Base-by-base conservation (phyloP, 768 basidiomycete genomes). In the Cystobasidium tubakii region DNA sequence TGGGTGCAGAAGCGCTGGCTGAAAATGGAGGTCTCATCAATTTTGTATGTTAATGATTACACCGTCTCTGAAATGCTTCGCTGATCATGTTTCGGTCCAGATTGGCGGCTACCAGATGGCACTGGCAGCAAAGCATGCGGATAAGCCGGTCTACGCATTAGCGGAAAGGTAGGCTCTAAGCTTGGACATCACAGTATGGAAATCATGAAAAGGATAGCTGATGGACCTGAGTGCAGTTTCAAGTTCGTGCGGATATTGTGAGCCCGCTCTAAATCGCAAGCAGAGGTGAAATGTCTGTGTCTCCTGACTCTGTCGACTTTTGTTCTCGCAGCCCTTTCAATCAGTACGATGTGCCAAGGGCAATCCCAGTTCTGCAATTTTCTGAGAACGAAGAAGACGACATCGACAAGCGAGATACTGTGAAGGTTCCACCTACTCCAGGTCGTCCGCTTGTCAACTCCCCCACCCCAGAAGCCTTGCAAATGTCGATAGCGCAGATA, bases 41-140 rank as follows among this genome's bases (percentile, higher is more conserved):
- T 21, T 60, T 60, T 34, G 66, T 67, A 31, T 54, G 66, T n/a
- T 19, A 3, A 21, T 23, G 27, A 13, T 3, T 21, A 6, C 12
- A 1, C 25, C 13, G 25, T 34, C 39, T 3, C 12, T 65, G 63
- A 12, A 55, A 29, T 10, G n/a, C 7, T 55, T 3, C 57, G 23
- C 29, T 60, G 13, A 7, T 60, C 2, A 60, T 29, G 6, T 15
- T 12, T 21, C 21, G 7, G 23, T 29, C 10, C 67, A 66, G 43
- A 90, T 98, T 43, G 95, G 95, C 50, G 92, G 92, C 78, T 93
- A 91, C 82, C 92, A 96, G 82, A 92, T 97, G 77, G 95, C 96
- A 1, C 89, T 96, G 79, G 91, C 97, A 71, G 95, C 96, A 66
- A 91, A 92, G 81, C 89, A 91, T 44, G 87, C 90, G 72, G 90